Conservation (phyloP, 331 rosid species). For the Quercus lobata region DNA sequence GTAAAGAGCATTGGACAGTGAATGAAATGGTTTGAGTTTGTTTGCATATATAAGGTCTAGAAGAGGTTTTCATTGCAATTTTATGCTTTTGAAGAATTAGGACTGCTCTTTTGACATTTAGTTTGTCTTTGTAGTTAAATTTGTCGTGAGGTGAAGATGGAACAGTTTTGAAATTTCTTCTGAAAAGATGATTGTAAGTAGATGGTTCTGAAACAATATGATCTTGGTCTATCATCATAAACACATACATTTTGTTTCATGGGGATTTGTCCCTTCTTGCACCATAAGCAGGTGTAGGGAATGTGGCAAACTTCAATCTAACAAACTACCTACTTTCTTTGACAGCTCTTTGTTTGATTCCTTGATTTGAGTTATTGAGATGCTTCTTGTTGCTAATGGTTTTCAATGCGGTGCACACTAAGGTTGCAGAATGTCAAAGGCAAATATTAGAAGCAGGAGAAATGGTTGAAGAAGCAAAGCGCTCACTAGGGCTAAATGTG, state of each 20-base stretch:
- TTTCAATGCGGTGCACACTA: conserved; percentile 6
- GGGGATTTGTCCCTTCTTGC: background rate
- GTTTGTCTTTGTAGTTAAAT: background rate
- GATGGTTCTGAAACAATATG: background rate
- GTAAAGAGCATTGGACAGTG: background rate
- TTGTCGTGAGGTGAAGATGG: background rate
- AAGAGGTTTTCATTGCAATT: background rate
- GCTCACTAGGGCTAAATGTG: conserved; percentile 39
- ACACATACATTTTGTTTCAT: background rate
- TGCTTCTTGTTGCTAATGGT: conserved; percentile 1
- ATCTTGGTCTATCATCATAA: background rate
- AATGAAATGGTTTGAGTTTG: background rate
- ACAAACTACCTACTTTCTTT: background rate
- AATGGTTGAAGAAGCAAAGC: conserved; percentile 71
- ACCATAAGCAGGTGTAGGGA: background rate
- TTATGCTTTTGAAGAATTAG: background rate
- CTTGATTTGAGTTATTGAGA: background rate
- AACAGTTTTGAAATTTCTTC: background rate
- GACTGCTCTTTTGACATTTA: background rate
- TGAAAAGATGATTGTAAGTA: background rate
- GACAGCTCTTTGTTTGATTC: background rate
- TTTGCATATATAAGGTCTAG: background rate
- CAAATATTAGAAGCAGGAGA: conserved; percentile 75
- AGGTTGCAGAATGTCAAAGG: conserved; percentile 81
- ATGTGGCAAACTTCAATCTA: background rate